These are phyloP conservation scores for Pseudozyma thailandica DNA, from an alignment of 1,284 basidiomycete genomes.

Conservation along the genomic window DNA sequence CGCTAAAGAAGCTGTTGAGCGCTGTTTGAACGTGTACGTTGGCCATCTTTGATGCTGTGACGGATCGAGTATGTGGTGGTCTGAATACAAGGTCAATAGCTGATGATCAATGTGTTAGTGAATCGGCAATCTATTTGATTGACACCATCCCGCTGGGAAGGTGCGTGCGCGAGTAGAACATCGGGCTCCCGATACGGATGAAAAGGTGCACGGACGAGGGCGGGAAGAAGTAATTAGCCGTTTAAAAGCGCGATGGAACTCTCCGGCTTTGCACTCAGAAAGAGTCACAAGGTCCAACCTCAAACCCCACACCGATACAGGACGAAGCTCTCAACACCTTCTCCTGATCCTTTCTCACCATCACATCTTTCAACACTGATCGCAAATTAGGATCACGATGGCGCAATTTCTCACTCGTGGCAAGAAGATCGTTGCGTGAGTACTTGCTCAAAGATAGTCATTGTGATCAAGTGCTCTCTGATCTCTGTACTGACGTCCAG, in stretches of 20 bases:
- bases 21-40: slow-evolving; percentile 38
- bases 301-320: slow-evolving; percentile 9
- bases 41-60: slow-evolving; percentile 27
- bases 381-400: slow-evolving; percentile 9
- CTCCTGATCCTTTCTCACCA: background rate
- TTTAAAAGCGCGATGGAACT: slow-evolving; percentile 13
- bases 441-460: slow-evolving; percentile 2
- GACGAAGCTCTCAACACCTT: background rate
- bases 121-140: slow-evolving; percentile 22
- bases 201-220: slow-evolving; percentile 2
- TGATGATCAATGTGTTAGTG: background rate
- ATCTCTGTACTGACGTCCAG: too few relatives aligned
- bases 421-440: slow-evolving; percentile 55
- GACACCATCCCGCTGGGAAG: slow-evolving; percentile 10
- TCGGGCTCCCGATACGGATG: slow-evolving; percentile 28
- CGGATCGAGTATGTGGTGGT: background rate
- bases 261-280: slow-evolving; percentile 26
- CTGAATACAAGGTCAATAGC: background rate
- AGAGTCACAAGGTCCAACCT: slow-evolving; percentile 9
- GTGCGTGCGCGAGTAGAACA: slow-evolving; percentile 11
- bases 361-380: background rate
- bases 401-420: slow-evolving; percentile 43
- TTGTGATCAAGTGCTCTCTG: too few relatives aligned
- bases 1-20: slow-evolving; percentile 52
- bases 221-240: background rate